A percentile compares a stretch with the other conserved stretches of the same genome.
Evolutionary conservation across 805 yeast genomes (phyloP).

Genomic region (Barnettozyma populi): DNA sequence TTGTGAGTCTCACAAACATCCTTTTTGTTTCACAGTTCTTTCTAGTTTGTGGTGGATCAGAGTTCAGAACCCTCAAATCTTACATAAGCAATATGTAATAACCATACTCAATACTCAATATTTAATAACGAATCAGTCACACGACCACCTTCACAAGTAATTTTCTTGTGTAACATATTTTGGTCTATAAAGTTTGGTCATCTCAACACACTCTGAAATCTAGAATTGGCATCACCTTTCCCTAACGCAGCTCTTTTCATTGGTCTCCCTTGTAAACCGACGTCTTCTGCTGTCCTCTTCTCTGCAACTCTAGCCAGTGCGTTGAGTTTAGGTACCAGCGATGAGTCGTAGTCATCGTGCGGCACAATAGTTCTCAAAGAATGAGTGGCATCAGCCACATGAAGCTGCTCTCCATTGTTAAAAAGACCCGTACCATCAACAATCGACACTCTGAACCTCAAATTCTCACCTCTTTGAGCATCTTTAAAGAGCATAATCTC

Average conservation of each 20-base stretch:
- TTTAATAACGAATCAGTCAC: no score
- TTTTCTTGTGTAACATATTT: background rate
- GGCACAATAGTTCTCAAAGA: constrained; percentile 1
- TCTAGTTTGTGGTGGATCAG: background rate
- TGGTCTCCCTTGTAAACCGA: constrained; percentile 9
- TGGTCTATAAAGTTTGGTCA: constrained; percentile 1
- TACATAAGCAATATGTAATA: background rate
- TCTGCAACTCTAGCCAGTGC: background rate
- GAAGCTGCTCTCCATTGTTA: constrained; percentile 36
- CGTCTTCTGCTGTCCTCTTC: constrained; percentile 1
- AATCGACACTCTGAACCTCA: constrained; percentile 50
- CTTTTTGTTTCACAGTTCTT: background rate
- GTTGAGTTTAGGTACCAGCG: constrained; percentile 8
- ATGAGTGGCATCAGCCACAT: background rate
- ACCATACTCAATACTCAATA: no score
- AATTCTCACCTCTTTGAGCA: constrained; percentile 40
- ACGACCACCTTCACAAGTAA: no score
- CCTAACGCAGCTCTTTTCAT: constrained; percentile 25
- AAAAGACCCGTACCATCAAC: constrained; percentile 62
- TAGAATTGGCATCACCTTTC: constrained; percentile 24
- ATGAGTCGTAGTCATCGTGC: constrained; percentile 17
- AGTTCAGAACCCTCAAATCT: background rate
- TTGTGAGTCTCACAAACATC: background rate
- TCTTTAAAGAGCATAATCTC: constrained; percentile 62
- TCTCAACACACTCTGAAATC: constrained; percentile 22